Base-by-base conservation (phyloP, 345 rosid genomes). In the Aquilaria yunnanensis region DNA sequence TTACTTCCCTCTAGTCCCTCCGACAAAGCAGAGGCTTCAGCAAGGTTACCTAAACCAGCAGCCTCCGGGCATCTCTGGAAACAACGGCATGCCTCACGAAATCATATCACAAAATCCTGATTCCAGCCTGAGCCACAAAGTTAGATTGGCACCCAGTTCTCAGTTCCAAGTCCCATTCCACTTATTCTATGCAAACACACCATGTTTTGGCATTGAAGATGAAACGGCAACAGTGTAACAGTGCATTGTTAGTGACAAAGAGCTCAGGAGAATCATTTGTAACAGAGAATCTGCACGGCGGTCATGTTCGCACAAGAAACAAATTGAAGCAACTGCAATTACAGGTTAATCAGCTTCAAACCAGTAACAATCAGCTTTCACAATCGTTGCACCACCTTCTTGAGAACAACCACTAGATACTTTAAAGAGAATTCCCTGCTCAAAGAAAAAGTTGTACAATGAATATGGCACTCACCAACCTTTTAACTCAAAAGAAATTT, bases 201-300 rank as follows among this genome's bases (percentile, higher is more conserved):
- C 82, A 2, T 63, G 76, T 33, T 49, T 56, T 55, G 59, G 60
- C 60, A 59, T 45, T 16, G 72, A 61, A 56, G 56, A 75, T 32
- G 79, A 80, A 51, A 34, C 41, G 41, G 70, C 64, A 56, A 64
- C 34, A 49, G 59, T 45, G 29, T 49, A 68, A 12, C 56, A 62
- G 9, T 64, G 63, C 10, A 56, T 57, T 14, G 30, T 67, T 49
- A 70, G 81, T 10, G 97, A 84, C 61, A 87, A 66, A 69, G 80
- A 83, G 67, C 71, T 76, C 12, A 90, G 82, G 66, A 80, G 96
- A 75, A 83, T 81, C 79, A 76, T 81, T 52, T 87, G 92, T 6
- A 90, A 90, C 78, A 62, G 90, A 41, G 97, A 87, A 76, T 85
- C 92, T 3, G 92, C 97, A 14, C 69, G 81, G 69, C 74, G 89